These are phyloP conservation scores for Suillus fuscotomentosus DNA, from an alignment of 768 basidiomycete genomes.

Conservation along the genomic window DNA sequence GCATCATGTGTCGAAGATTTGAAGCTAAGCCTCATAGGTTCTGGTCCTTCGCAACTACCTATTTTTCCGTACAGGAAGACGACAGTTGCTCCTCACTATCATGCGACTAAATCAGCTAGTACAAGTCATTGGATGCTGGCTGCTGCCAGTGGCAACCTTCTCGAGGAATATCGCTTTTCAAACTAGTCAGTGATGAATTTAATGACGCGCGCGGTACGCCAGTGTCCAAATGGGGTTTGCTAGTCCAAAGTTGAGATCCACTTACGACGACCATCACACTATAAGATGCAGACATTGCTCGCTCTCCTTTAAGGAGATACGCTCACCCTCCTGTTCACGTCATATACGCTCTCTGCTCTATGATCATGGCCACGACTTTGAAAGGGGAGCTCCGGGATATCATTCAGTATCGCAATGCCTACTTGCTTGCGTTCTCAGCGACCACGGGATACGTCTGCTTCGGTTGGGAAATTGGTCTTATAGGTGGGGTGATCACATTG, in stretches of 20 bases:
- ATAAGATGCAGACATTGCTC: neutral
- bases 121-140: neutral
- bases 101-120: neutral
- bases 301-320: neutral
- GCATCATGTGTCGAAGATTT: no score
- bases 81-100: neutral
- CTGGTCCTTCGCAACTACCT: neutral
- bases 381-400: slow-evolving; percentile 21
- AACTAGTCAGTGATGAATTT: neutral
- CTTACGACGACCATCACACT: neutral
- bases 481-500: slow-evolving; percentile 35
- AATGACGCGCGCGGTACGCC: neutral
- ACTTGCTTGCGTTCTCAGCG: slow-evolving; percentile 33
- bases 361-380: slow-evolving; percentile 16
- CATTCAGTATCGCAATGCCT: slow-evolving; percentile 33
- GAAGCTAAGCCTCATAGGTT: neutral
- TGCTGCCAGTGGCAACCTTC: neutral
- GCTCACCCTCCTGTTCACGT: neutral
- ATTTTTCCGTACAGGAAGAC: neutral
- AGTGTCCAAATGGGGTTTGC: neutral
- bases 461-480: slow-evolving; percentile 38
- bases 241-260: neutral
- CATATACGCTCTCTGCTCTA: neutral
- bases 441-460: slow-evolving; percentile 34
- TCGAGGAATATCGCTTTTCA: neutral